These are phyloP conservation scores for Daldinia concentrica DNA, from an alignment of 495 filamentous ascomycete species.

Conservation along the genomic window DNA sequence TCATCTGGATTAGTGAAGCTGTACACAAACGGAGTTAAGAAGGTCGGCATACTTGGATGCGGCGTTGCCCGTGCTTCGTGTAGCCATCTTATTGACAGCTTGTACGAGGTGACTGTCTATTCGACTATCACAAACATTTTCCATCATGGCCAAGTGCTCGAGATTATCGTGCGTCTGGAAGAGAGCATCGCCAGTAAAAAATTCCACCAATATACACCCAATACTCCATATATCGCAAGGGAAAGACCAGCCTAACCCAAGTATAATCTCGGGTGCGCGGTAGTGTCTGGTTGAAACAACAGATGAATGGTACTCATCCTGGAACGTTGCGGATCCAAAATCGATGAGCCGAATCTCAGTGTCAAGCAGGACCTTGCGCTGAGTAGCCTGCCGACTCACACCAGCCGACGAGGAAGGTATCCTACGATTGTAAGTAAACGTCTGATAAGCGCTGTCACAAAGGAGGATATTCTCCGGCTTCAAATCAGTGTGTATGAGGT, in stretches of 20 bases:
- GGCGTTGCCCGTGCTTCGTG: conserved; percentile 73
- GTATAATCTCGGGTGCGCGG: conserved; percentile 94
- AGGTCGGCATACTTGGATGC: conserved; percentile 77
- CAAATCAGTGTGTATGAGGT: conserved; percentile 96
- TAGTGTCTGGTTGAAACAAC: conserved; percentile 98
- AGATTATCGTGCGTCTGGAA: conserved; percentile 99
- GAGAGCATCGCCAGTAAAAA: conserved; percentile 95
- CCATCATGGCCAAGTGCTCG: conserved; percentile 99
- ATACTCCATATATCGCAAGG: conserved; percentile 99
- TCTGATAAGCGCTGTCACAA: conserved; percentile 89
- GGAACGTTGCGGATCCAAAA: conserved; percentile 97
- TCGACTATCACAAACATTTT: conserved; percentile 77
- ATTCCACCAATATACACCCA: conserved; percentile 98
- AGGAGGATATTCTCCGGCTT: conserved; percentile 99
- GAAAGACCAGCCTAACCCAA: conserved; percentile 96
- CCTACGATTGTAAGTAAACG: conserved; percentile 93
- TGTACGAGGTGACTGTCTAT: conserved; percentile 81
- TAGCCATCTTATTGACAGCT: conserved; percentile 71
- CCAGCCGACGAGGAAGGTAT: conserved; percentile 91
- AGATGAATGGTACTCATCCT: conserved; percentile 97
- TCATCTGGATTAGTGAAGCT: conserved; percentile 39
- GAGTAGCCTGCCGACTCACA: conserved; percentile 77
- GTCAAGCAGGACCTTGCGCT: conserved; percentile 87
- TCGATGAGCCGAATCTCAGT: conserved; percentile 98
- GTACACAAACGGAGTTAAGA: not conserved